These are phyloP conservation scores for Cladophialophora exuberans DNA, from an alignment of 2,329 filamentous ascomycete species.

Conservation along the genomic window DNA sequence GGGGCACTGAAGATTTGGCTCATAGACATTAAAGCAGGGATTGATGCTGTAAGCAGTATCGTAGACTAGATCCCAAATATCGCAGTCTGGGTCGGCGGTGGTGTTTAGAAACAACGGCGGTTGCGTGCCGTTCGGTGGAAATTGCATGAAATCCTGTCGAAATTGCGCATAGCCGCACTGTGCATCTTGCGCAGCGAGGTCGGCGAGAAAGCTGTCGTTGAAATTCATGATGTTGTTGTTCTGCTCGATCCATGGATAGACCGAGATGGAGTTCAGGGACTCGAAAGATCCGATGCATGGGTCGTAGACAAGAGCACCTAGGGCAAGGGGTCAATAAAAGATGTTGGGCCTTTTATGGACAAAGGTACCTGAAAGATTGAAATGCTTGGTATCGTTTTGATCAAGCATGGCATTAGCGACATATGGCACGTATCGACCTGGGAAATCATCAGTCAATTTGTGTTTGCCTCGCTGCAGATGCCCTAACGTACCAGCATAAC, in stretches of 20 bases:
- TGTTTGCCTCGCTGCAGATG: too few relatives aligned
- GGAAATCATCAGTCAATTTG: neutral
- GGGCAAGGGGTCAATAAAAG: neutral
- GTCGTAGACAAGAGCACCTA: constrained; percentile 27
- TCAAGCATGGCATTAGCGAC: constrained; percentile 29
- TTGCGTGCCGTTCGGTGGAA: constrained; percentile 28
- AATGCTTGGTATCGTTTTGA: constrained; percentile 51
- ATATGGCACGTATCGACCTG: constrained; percentile 58
- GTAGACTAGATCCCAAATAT: constrained; percentile 39
- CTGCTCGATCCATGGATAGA: constrained; percentile 25
- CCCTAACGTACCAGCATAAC: constrained; percentile 44
- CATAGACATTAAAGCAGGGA: constrained; percentile 79
- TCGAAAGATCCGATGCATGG: constrained; percentile 29
- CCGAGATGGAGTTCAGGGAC: constrained; percentile 15
- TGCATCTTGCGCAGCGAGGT: constrained; percentile 22
- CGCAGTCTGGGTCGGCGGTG: constrained; percentile 26
- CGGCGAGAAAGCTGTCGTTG: constrained; percentile 23
- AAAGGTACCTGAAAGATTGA: constrained; percentile 51
- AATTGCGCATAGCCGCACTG: constrained; percentile 26
- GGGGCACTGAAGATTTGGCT: constrained; percentile 73
- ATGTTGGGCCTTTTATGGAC: neutral
- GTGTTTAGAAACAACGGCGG: constrained; percentile 26
- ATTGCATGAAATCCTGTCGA: constrained; percentile 28
- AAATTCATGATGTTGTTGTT: constrained; percentile 30
- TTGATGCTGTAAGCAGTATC: constrained; percentile 49